These are phyloP conservation scores for Lactarius quietus DNA, from an alignment of 768 basidiomycete species.

Conservation along the genomic window DNA sequence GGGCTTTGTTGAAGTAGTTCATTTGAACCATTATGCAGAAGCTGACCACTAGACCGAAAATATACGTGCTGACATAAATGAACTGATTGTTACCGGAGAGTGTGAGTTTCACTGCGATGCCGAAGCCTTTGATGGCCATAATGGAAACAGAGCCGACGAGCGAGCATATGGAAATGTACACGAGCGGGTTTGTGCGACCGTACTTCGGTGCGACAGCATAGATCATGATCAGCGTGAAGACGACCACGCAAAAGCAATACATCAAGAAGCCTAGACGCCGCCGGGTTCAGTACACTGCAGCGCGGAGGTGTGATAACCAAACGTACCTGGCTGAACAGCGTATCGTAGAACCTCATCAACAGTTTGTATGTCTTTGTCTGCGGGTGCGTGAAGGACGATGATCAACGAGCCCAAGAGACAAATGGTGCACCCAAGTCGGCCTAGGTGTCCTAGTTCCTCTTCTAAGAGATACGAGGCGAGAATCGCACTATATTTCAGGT, in stretches of 20 bases:
- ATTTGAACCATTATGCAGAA: constrained; percentile 89
- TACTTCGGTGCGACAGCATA: constrained; percentile 79
- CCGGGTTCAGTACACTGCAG: not conserved
- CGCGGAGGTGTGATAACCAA: not conserved
- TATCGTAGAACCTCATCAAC: constrained; percentile 92
- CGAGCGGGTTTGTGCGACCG: constrained; percentile 82
- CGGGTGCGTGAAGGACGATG: constrained; percentile 94
- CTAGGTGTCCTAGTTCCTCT: constrained; percentile 92
- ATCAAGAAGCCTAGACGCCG: constrained; percentile 72
- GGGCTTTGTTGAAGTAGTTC: constrained; percentile 98
- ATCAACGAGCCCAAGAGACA: constrained; percentile 87
- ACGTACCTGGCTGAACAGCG: constrained; percentile 87
- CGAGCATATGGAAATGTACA: constrained; percentile 96
- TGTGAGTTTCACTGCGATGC: constrained; percentile 93
- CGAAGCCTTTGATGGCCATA: constrained; percentile 99
- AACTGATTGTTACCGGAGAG: constrained; percentile 94
- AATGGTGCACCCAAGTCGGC: constrained; percentile 79
- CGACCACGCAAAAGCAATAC: constrained; percentile 82
- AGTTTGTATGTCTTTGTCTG: constrained; percentile 88
- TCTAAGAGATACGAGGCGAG: constrained; percentile 90
- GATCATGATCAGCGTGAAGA: constrained; percentile 84
- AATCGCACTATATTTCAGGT: constrained; percentile 58
- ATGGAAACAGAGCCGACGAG: constrained; percentile 94
- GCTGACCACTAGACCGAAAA: constrained; percentile 80
- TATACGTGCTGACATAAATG: constrained; percentile 91